Conservation (phyloP, 2,329 filamentous ascomycete genomes). For the Nemania sp. region DNA sequence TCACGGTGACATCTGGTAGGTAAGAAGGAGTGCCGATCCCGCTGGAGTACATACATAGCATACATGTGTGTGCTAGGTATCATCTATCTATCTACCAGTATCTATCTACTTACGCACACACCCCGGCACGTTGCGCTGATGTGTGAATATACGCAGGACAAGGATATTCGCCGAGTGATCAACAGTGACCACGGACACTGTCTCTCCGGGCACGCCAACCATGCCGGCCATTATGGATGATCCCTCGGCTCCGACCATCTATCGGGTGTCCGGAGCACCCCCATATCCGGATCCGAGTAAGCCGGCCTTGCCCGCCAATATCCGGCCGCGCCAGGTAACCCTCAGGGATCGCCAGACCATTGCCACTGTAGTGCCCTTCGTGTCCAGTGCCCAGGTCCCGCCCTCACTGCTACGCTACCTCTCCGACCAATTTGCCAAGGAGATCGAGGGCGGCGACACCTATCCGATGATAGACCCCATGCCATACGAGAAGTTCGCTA, state of each 20-base stretch:
- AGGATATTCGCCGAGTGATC: neutral
- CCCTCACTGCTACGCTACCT: slow-evolving; percentile 80
- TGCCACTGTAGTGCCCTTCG: slow-evolving; percentile 86
- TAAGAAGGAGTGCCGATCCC: neutral
- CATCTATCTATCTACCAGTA: neutral
- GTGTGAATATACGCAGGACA: slow-evolving; percentile 6
- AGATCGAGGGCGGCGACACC: slow-evolving; percentile 91
- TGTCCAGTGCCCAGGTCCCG: slow-evolving; percentile 81
- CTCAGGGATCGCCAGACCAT: slow-evolving; percentile 86
- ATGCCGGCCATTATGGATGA: slow-evolving; percentile 87
- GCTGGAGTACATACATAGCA: too few species aligned
- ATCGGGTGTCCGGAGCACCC: slow-evolving; percentile 73
- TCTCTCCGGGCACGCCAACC: neutral
- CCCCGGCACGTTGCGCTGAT: slow-evolving; percentile 23
- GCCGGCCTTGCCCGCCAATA: slow-evolving; percentile 74
- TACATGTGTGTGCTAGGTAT: too few species aligned
- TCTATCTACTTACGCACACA: slow-evolving; percentile 11
- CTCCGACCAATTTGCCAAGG: slow-evolving; percentile 85
- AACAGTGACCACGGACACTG: neutral
- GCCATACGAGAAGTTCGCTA: slow-evolving; percentile 77
- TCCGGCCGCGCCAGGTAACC: slow-evolving; percentile 81
- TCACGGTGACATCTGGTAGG: slow-evolving; percentile 28
- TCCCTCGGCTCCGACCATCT: slow-evolving; percentile 76
- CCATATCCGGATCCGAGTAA: slow-evolving; percentile 73
- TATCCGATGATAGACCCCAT: slow-evolving; percentile 88